These are phyloP conservation scores for Boletales sp. DNA, from an alignment of 768 basidiomycete species.

Conservation along the genomic window DNA sequence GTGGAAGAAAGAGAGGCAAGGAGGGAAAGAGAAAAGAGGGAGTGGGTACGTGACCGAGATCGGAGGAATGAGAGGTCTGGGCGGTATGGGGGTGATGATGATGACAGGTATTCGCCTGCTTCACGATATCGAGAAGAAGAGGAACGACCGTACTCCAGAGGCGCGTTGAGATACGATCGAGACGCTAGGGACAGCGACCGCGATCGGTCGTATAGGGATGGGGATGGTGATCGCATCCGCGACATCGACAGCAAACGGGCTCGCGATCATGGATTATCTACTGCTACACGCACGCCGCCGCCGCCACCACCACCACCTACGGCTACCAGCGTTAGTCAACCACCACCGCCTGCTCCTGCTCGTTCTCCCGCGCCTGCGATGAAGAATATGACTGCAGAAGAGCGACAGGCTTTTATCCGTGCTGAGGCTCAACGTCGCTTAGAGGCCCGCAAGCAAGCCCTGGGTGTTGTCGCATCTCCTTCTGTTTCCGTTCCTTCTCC, in stretches of 20 bases:
- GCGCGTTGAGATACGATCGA: slow-evolving; percentile 32
- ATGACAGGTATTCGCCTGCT: slow-evolving; percentile 31
- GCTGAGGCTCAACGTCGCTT: slow-evolving; percentile 80
- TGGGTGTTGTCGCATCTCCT: slow-evolving; percentile 61
- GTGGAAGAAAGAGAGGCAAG: slow-evolving; percentile 76
- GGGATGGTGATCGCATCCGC: slow-evolving; percentile 16
- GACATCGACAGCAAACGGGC: slow-evolving; percentile 31
- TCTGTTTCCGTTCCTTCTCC: slow-evolving; percentile 37
- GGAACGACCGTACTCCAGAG: slow-evolving; percentile 53
- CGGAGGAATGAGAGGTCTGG: slow-evolving; percentile 79
- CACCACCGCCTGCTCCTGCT: slow-evolving; percentile 49
- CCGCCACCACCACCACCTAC: slow-evolving; percentile 46
- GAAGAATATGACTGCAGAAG: slow-evolving; percentile 81
- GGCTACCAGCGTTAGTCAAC: slow-evolving; percentile 31
- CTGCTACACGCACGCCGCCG: slow-evolving; percentile 42
- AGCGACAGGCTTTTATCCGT: slow-evolving; percentile 72
- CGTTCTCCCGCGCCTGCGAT: slow-evolving; percentile 57
- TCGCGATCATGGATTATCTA: slow-evolving; percentile 35
- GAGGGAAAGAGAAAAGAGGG: slow-evolving; percentile 72
- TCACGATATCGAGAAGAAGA: slow-evolving; percentile 38
- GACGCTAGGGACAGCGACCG: slow-evolving; percentile 38
- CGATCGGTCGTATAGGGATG: slow-evolving; percentile 30
- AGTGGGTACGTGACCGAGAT: slow-evolving; percentile 78
- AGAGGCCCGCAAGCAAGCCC: slow-evolving; percentile 77
- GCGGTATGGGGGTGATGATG: slow-evolving; percentile 51